Evolutionary conservation across 495 filamentous ascomycete genomes (phyloP), one percentile per base, ranked within the genome.

Genomic region (Penicillium waksmanii): DNA sequence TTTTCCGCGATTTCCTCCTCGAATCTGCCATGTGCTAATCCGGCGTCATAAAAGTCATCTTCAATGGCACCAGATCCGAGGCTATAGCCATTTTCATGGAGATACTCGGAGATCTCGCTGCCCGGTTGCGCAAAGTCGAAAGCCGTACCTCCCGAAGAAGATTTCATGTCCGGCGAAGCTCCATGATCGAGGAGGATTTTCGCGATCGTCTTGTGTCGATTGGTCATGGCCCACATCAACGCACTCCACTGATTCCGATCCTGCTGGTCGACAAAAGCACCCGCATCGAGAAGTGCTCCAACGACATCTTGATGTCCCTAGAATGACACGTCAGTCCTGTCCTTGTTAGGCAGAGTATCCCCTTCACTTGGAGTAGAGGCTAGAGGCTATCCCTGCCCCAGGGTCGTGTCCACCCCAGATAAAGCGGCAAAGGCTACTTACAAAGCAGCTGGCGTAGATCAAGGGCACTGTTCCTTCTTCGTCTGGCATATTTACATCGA

Each of bases 221-320:
- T 99, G 40, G 95, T 98, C 92, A 97, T 98, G 33, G 95, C 95
- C 95, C 95, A 99, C 95, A 98, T 99, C 65, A 99, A 78, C 17
- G 95, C 88, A 70, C 92, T 99, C 95, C 95, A 99, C 61, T 94
- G 87, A 69, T 98, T 96, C 51, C 89, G 87, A 70, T 99, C 95
- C 75, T 97, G 95, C 67, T 89, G 86, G 72, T 99, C 92, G 27
- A 97, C 91, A 60, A 92, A 84, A n/a, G 91, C 95, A 5, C 95
- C 92, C 7, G 89, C 90, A 51, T 92, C 84, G 34, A 99, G 80
- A 36, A 99, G 85, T 34, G 88, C 87, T 47, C 87, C 80, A 23
- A 97, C 95, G 10, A 96, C 93, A 35, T 89, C 85, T 77, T 96
- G 90, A 73, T 99, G 95, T 40, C 95, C 91, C 91, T 95, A 68